Conservation (phyloP, 257 asterid species). For the Paraleonurus japonicus region DNA sequence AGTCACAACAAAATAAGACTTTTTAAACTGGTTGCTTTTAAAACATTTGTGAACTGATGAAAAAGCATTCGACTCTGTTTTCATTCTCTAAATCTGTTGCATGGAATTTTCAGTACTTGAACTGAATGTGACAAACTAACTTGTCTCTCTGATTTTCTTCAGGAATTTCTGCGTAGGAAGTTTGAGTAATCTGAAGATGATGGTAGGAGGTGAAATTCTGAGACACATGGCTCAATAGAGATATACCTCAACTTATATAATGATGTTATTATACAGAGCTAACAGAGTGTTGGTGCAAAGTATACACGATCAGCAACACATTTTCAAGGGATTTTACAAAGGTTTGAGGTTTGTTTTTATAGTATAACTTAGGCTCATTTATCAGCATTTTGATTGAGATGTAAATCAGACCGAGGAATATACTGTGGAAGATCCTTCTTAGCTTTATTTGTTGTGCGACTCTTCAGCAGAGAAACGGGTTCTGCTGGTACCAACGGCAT, state of each 20-base stretch:
- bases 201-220: constrained; percentile 48
- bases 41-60: too few relatives aligned
- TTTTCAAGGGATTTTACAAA: constrained; percentile 43
- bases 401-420: constrained; percentile 53
- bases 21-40: neutral
- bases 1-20: too few relatives aligned
- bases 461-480: constrained; percentile 37
- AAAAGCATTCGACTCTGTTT: neutral
- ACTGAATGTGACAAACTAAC: constrained; percentile 9
- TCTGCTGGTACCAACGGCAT: constrained; percentile 34
- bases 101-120: neutral
- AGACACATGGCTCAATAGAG: constrained; percentile 36
- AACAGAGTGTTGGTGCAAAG: constrained; percentile 45
- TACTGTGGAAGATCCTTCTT: constrained; percentile 40
- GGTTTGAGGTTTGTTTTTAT: constrained; percentile 48
- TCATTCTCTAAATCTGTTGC: neutral
- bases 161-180: constrained; percentile 74
- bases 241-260: constrained; percentile 40
- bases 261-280: constrained; percentile 54
- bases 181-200: constrained; percentile 41
- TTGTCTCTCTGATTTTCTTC: constrained; percentile 23
- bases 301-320: constrained; percentile 38
- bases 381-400: constrained; percentile 54
- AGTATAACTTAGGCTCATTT: constrained; percentile 50
- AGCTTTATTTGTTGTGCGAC: constrained; percentile 49